Evolutionary conservation across 495 filamentous ascomycete species (phyloP).

Genomic region (Cudoniella acicularis): DNA sequence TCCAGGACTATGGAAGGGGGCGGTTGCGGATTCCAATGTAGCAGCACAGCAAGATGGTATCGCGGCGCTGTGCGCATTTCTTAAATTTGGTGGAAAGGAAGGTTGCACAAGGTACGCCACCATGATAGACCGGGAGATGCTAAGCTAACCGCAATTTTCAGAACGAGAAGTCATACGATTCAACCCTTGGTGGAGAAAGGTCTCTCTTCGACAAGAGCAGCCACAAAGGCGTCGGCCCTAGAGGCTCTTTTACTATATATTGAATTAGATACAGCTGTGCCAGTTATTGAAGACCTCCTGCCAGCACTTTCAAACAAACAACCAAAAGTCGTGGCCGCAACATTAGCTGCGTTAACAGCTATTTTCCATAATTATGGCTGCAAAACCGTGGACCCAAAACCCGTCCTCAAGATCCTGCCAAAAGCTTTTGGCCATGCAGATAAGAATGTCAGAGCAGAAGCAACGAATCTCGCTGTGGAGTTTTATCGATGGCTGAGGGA

Average conservation of each 20-base stretch:
- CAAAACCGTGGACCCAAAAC: conserved; percentile 95
- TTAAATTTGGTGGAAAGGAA: conserved; percentile 80
- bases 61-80: conserved; percentile 77
- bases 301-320: conserved; percentile 86
- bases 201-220: conserved; percentile 78
- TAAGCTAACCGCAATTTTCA: conserved; percentile 28
- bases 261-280: conserved; percentile 82
- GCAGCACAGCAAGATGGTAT: conserved; percentile 95
- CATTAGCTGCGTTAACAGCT: conserved; percentile 70
- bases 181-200: conserved; percentile 86
- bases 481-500: conserved; percentile 97
- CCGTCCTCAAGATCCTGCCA: conserved; percentile 83
- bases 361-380: conserved; percentile 93
- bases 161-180: conserved; percentile 72
- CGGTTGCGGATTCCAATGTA: conserved; percentile 93
- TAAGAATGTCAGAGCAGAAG: conserved; percentile 96
- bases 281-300: conserved; percentile 85
- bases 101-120: conserved; percentile 59
- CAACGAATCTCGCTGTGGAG: conserved; percentile 86
- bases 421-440: conserved; percentile 95
- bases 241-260: conserved; percentile 88
- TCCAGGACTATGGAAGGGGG: conserved; percentile 82
- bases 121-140: neutral
- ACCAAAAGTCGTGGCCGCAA: conserved; percentile 88
- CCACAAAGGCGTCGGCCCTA: conserved; percentile 78